These are phyloP conservation scores for Globisporangium recalcitrans DNA, from an alignment of 352 stramenopile species.

Conservation along the genomic window DNA sequence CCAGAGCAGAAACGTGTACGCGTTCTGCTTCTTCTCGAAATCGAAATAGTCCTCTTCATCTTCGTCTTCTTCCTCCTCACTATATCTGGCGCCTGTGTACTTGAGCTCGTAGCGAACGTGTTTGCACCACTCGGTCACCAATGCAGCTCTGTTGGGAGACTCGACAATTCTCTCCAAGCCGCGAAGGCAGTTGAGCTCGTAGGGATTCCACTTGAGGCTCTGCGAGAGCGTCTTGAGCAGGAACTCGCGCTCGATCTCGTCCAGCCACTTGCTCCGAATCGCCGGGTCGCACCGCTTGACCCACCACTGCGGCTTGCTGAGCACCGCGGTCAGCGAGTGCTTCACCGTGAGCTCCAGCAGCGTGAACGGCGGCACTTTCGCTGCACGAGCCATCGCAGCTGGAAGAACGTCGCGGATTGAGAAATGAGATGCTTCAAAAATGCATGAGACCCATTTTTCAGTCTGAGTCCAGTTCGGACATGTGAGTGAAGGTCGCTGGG, in stretches of 20 bases:
- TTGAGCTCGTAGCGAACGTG: conserved; percentile 3
- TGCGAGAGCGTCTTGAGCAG: conserved; percentile 12
- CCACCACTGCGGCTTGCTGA: conserved; percentile 15
- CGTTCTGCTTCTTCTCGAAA: conserved; percentile 2
- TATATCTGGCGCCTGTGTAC: not conserved
- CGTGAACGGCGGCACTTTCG: conserved; percentile 5
- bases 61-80: not conserved
- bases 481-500: no score
- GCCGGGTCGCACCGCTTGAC: conserved; percentile 11
- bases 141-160: not conserved
- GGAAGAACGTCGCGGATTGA: not conserved
- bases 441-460: no score
- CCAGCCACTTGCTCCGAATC: conserved; percentile 11
- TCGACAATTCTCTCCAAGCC: not conserved
- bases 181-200: not conserved
- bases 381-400: not conserved
- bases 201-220: conserved; percentile 1
- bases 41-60: not conserved
- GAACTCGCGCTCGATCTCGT: conserved; percentile 9
- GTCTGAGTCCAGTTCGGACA: no score
- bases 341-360: conserved; percentile 13
- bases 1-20: conserved; percentile 3
- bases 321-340: not conserved
- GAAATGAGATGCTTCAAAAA: not conserved
- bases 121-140: not conserved